Base-by-base conservation (phyloP, 192 early-diverging fungal genomes). In the Backusella tuberculispora region DNA sequence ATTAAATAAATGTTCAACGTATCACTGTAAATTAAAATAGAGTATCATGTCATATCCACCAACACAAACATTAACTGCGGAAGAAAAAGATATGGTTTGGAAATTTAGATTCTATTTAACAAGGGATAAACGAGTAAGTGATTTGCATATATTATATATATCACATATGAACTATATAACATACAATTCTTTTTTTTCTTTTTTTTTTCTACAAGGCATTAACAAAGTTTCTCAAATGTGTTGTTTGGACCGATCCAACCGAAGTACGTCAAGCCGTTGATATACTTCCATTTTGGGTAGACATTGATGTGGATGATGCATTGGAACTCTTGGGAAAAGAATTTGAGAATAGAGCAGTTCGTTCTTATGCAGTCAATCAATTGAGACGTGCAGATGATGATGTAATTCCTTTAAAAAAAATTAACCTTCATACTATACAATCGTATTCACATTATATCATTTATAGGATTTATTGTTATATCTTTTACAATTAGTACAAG, bases 151-250 rank as follows among this genome's bases (percentile, higher is more conserved):
- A 63, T 13, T 26, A 26, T 63, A 29, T 4, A 29, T 29, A n/a
- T 63, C 24, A 9, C 63, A 44, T 64, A 24, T 24, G 15, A 0
- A 64, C 66, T n/a, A 46, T 17, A 42, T 42, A 42, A 48, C 17
- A 12, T 50, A 69, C 1, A n/a, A n/a, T n/a, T n/a, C n/a, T n/a
- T n/a, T n/a, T n/a, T n/a, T 13, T 10, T 37, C 12, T 45, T 70
- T 63, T 60, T 8, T 1, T 63, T 19, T 34, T 40, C 29, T 80
- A 2, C 29, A 34, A 92, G 85, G 97, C 98, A 1, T 83, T 99
- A 65, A 99, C 98, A 63, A 99, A 99, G 81, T 99, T 99, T 83
- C 82, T 99, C 15, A 96, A 95, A 78, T 96, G 93, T 66, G 98
- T 99, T 10, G 92, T 92, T 6, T 99, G 98, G 98, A 89, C 84